These are phyloP conservation scores for Przewalskia tangutica DNA, from an alignment of 257 asterid species.

Conservation along the genomic window DNA sequence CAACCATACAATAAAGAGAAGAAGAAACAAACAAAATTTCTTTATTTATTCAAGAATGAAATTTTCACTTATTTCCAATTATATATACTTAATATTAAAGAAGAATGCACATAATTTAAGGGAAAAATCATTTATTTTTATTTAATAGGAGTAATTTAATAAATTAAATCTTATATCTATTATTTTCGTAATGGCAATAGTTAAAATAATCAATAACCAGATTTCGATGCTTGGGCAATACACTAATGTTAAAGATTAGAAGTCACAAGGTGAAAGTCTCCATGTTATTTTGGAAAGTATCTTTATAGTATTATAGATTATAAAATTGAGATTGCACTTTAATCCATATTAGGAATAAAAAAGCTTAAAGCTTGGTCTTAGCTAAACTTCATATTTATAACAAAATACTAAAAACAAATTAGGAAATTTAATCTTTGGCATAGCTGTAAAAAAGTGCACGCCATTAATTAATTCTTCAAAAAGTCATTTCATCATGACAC, in stretches of 20 bases:
- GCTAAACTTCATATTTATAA: neutral
- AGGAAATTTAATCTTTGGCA: neutral
- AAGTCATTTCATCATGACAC: neutral
- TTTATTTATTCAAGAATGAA: neutral
- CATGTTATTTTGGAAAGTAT: neutral
- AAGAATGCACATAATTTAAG: neutral
- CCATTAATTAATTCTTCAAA: slow-evolving; percentile 1
- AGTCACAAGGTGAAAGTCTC: neutral
- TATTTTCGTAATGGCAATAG: neutral
- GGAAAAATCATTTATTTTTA: neutral
- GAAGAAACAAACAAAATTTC: neutral
- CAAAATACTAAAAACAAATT: neutral
- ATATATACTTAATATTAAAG: neutral
- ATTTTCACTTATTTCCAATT: too few species aligned
- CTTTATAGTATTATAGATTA: neutral
- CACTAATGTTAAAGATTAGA: neutral
- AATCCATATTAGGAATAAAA: neutral
- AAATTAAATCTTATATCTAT: neutral
- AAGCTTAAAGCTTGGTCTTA: neutral
- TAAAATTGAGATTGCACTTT: neutral
- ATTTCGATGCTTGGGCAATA: neutral
- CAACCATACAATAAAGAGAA: neutral
- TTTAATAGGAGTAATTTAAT: neutral
- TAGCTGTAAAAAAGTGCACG: neutral
- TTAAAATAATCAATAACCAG: neutral